Base-by-base conservation (phyloP, 768 basidiomycete genomes). In the Xerocomus spinulosus region DNA sequence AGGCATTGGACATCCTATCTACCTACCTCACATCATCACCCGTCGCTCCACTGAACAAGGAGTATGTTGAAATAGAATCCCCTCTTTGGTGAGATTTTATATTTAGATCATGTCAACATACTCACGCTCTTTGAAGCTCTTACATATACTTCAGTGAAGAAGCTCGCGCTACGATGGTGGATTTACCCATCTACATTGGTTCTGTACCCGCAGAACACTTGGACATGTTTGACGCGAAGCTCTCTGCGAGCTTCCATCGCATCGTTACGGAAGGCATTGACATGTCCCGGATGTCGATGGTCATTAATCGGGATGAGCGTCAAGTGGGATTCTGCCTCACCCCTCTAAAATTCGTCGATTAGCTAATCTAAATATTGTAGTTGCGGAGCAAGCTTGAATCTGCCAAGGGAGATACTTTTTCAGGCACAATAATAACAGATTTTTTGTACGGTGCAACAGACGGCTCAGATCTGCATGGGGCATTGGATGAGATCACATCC, bases 61-160 rank as follows among this genome's bases (percentile, higher is more conserved):
- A 93, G 66, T 96, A 87, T 52, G 77, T 98, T 34, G 96, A 99
- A 67, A 87, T 85, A 43, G 83, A 92, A 54, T 81, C 84, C 40
- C 96, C 96, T 0, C 76, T 89, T 42, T 96, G 92, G 91, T 90
- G 55, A 34, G 76, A 17, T 47, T 37, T 25, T 21, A 29, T 35
- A 36, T 17, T 12, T 32, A 5, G 38, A 50, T 39, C 41, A 33
- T 25, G 12, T 49, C 18, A 23, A 37, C 12, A 46, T 45, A 42
- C 57, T 63, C 15, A 64, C 23, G 3, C n/a, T 30, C 5, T 18
- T 51, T 32, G 20, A 54, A 91, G 90, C 68, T 85, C 88, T 9
- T 88, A 86, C 52, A 87, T 99, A 59, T 87, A 85, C 58, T 88
- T 97, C 56, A 79, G 79, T 50, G 83, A 91, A 58, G 84, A 88